Evolutionary conservation across 192 early-diverging fungal species (phyloP).

Genomic region (Coemansia aciculifera): DNA sequence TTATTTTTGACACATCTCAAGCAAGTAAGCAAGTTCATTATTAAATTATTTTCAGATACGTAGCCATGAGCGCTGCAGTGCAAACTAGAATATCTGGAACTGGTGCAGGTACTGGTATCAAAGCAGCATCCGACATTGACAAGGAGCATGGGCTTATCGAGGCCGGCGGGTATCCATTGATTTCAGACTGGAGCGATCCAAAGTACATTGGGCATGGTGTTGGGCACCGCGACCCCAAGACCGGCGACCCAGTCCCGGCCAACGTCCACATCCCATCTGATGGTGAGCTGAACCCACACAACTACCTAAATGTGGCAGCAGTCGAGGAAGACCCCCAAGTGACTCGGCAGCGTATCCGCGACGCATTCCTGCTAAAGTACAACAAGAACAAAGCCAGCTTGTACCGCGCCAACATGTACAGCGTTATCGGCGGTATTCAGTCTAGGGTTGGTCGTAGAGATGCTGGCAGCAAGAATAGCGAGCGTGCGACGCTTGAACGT

Average conservation of each 20-base stretch:
- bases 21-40: not conserved
- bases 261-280: constrained; percentile 38
- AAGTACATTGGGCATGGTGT: constrained; percentile 52
- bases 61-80: constrained; percentile 14
- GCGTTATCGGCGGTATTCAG: constrained; percentile 32
- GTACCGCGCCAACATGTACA: constrained; percentile 43
- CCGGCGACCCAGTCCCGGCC: constrained; percentile 43
- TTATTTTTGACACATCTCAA: not conserved
- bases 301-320: constrained; percentile 26
- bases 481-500: constrained; percentile 44
- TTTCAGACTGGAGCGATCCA: constrained; percentile 43
- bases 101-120: constrained; percentile 45
- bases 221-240: constrained; percentile 51
- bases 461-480: constrained; percentile 21
- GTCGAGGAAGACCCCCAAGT: constrained; percentile 39
- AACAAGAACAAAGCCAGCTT: constrained; percentile 37
- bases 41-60: not conserved
- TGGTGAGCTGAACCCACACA: constrained; percentile 53
- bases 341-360: constrained; percentile 28
- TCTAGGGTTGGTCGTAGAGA: constrained; percentile 23
- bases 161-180: constrained; percentile 48
- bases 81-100: constrained; percentile 37
- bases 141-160: constrained; percentile 40
- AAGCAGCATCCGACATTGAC: constrained; percentile 45
- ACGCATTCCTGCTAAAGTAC: constrained; percentile 40